These are phyloP conservation scores for Arthrinium phaeospermum DNA, from an alignment of 2,329 filamentous ascomycete genomes.

Conservation along the genomic window DNA sequence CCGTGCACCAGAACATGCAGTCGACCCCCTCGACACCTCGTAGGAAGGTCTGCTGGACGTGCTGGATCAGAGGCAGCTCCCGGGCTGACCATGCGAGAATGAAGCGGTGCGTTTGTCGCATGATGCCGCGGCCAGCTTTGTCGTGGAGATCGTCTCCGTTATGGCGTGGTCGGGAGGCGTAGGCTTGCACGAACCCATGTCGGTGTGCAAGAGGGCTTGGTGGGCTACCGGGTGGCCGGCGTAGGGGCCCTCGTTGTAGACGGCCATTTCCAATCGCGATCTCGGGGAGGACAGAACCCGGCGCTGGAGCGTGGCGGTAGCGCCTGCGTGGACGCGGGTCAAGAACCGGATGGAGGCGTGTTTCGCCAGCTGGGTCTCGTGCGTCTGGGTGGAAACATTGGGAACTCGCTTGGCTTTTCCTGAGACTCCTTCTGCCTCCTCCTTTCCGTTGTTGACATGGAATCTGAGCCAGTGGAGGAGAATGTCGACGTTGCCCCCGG, in stretches of 20 bases:
- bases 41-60: constrained; percentile 30
- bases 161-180: constrained; percentile 5
- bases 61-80: constrained; percentile 31
- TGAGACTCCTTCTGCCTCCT: background rate
- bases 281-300: constrained; percentile 17
- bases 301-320: constrained; percentile 24
- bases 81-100: constrained; percentile 35
- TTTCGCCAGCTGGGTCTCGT: background rate
- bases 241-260: constrained; percentile 29
- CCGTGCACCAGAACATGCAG: constrained; percentile 27
- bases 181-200: constrained; percentile 32
- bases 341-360: constrained; percentile 22
- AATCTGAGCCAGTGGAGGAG: background rate
- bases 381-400: background rate
- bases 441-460: background rate
- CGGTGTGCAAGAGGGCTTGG: constrained; percentile 23
- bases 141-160: background rate
- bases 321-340: constrained; percentile 27
- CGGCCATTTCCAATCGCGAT: constrained; percentile 22
- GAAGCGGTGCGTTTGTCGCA: constrained; percentile 30
- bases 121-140: constrained; percentile 20
- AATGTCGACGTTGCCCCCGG: background rate
- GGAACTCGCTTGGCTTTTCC: background rate
- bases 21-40: constrained; percentile 24
- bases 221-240: constrained; percentile 26